Evolutionary conservation across 2,329 filamentous ascomycete species (phyloP), one percentile per base, ranked within the genome.

Genomic region (Arachnomyces sp.): DNA sequence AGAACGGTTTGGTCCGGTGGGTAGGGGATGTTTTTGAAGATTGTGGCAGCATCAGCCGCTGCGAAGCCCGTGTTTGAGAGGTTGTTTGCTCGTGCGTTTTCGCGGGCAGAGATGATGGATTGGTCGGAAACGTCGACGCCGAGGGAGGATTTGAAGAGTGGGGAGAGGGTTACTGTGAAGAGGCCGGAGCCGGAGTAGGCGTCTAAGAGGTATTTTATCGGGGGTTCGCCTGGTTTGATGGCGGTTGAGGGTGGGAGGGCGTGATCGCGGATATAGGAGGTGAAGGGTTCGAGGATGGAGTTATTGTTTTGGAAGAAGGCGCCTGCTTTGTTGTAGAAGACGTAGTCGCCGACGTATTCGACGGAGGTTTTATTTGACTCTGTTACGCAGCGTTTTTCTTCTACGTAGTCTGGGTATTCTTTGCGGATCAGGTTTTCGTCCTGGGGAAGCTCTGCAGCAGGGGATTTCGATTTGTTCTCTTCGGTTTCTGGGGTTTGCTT

Each of bases 241-340:
- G n/a, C n/a, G 15, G 41, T 37, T 18, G 42, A 17, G 13, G 72
- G 65, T 0, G 79, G 81, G 2, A 89, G 71, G 55, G 90, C 84
- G 61, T 83, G 77, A 29, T 83, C 73, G 47, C 87, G 84, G 59
- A 96, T 85, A 68, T 93, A 94, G 49, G 79, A 74, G 11, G 88
- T 94, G 65, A 96, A 94, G 12, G 71, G 67, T 20, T 85, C 79
- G 16, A 98, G 81, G 64, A 98, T 96, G 40, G 88, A 93, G 71
- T 96, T 96, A 75, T 98, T 98, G 73, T 98, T 98, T 60, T 98
- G 92, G 76, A 98, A 98, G 70, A 98, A 98, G 38, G 86, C 80
- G 44, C 89, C 89, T 8, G 92, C 92, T 2, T 84, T 86, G 67
- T 94, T 96, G 60, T 81, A 81, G 67, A 98, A 94, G 56, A 81